These are phyloP conservation scores for Litchi chinensis DNA, from an alignment of 345 rosid genomes.

Conservation along the genomic window DNA sequence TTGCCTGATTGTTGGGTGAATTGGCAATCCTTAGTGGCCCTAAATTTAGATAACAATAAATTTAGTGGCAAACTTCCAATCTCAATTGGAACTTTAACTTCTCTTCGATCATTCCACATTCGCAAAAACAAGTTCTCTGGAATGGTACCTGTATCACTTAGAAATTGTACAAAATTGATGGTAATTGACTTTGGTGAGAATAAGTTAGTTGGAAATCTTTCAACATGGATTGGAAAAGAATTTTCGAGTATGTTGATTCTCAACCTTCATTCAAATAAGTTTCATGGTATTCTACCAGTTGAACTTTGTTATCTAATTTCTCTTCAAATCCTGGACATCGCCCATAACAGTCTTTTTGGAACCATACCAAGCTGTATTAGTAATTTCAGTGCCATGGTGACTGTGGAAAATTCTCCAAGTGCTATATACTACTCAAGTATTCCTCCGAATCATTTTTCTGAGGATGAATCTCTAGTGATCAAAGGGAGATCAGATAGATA, in stretches of 20 bases:
- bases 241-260: background rate
- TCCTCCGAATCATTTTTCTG: no score
- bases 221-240: background rate
- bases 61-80: no score
- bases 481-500: background rate
- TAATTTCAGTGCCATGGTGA: background rate
- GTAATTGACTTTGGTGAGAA: background rate
- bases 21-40: no score
- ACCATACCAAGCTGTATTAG: background rate
- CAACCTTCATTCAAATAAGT: conserved; percentile 19
- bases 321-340: background rate
- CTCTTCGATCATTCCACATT: no score
- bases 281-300: background rate
- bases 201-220: conserved; percentile 7
- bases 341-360: background rate
- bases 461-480: no score
- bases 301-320: background rate
- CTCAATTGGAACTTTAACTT: no score
- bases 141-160: background rate
- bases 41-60: no score
- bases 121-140: background rate
- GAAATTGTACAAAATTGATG: background rate
- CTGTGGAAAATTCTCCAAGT: background rate
- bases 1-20: no score
- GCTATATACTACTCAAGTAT: no score